Base-by-base conservation (phyloP, 2,329 filamentous ascomycete species). In the Ilyonectria robusta region DNA sequence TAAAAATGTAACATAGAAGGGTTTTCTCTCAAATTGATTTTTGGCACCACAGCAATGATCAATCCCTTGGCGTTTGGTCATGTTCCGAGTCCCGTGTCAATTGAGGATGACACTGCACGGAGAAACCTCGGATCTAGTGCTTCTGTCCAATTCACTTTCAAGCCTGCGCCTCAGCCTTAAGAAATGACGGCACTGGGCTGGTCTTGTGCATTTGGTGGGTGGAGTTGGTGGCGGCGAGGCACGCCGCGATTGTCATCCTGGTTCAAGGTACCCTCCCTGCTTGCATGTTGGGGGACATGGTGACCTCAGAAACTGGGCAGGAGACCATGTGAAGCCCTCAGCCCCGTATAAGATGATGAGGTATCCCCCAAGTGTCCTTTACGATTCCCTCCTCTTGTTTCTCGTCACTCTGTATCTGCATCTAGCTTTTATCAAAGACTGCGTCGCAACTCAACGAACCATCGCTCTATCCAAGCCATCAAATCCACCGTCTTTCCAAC, bases 261-360 rank as follows among this genome's bases (percentile, higher is more conserved):
- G 69, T 54, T 40, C 48, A 59, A 58, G 64, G 67, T 58, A 59
- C 69, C 71, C 72, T 71, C 72, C 66, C 60, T 74, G 66, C 50
- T 66, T 73, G 59, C 65, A 51, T 72, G 64, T 55, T 71, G 55
- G 67, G 65, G 56, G 64, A 68, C 71, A 74, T 68, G 71, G 72
- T 64, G 70, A 67, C 71, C 42, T 60, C 68, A 75, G 73, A 75
- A 75, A 75, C 73, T 65, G 72, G 73, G 73, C 73, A 75, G 71
- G 65, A 56, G 65, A 72, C 70, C 72, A 69, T 63, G 63, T 63
- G 60, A 68, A 69, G 62, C 29, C 48, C 61, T 59, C 62, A 60
- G 53, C 62, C 48, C 65, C 62, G 68, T 75, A 75, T 75, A 75
- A 73, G 69, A 76, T 69, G 57, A 70, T 70, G 65, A 64, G 59